phyloP scores from a whole-genome alignment of 495 filamentous ascomycete species.

The Annulohypoxylon bovei region DNA sequence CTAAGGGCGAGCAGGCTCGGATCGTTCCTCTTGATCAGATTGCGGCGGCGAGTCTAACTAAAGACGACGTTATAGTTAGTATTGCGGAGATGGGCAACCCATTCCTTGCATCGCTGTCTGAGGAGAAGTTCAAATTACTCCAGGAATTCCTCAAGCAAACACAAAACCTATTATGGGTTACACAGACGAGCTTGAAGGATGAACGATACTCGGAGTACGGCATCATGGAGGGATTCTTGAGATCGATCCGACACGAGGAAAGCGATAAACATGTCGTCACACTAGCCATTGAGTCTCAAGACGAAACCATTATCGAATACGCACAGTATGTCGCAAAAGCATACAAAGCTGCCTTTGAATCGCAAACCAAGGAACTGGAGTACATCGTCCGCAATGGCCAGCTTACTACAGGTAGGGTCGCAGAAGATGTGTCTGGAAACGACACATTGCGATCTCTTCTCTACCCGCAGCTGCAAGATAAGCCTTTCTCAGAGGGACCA shows the following conservation, averaged over 20 bases:
- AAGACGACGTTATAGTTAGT: slow-evolving; percentile 50
- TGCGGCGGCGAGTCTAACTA: slow-evolving; percentile 10
- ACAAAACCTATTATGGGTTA: slow-evolving; percentile 48
- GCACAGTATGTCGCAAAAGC: slow-evolving; percentile 35
- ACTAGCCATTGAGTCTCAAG: slow-evolving; percentile 40
- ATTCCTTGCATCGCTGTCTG: slow-evolving; percentile 53
- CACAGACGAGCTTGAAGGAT: slow-evolving; percentile 15
- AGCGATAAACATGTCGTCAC: slow-evolving; percentile 42
- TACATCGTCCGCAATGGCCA: slow-evolving; percentile 45
- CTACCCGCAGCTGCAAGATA: slow-evolving; percentile 29
- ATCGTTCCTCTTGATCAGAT: slow-evolving; percentile 30
- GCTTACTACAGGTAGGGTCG: slow-evolving; percentile 39
- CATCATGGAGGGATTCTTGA: slow-evolving; percentile 41
- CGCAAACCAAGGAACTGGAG: slow-evolving; percentile 37
- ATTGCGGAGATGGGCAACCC: slow-evolving; percentile 58
- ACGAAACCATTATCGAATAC: not conserved
- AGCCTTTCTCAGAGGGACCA: slow-evolving; percentile 39
- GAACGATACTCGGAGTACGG: slow-evolving; percentile 40
- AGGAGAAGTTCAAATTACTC: slow-evolving; percentile 43
- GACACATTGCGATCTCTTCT: slow-evolving; percentile 28
- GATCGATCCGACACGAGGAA: slow-evolving; percentile 45
- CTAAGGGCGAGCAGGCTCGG: slow-evolving; percentile 8
- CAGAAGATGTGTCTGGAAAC: slow-evolving; percentile 36
- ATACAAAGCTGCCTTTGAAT: slow-evolving; percentile 35
- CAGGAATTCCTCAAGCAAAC: slow-evolving; percentile 48